Conservation (phyloP, 164 flowering plant species). For the Paratinospora sagittata region DNA sequence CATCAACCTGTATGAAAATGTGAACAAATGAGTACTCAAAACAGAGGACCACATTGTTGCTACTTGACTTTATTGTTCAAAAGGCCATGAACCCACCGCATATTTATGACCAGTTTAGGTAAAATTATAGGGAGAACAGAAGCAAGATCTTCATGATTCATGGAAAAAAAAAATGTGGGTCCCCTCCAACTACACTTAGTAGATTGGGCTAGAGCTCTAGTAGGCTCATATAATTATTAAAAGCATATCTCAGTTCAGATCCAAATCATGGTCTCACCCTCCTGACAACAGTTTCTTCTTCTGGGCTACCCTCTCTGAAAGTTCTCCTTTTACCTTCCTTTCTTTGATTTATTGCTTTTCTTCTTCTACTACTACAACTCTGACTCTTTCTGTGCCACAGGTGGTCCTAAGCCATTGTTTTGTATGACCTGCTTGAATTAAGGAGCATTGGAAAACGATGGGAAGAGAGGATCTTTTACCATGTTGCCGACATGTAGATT, state of each 20-base stretch:
- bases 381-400: not conserved
- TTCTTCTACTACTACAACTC: not conserved
- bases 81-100: not conserved
- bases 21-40: not conserved
- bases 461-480: slow-evolving; percentile 16
- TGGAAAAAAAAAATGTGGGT: not conserved
- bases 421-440: not conserved
- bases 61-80: slow-evolving; percentile 2
- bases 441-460: slow-evolving; percentile 7
- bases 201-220: slow-evolving; percentile 3
- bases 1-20: not conserved
- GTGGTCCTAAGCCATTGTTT: not conserved
- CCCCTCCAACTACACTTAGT: not conserved
- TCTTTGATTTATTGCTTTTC: not conserved
- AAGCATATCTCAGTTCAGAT: slow-evolving; percentile 15
- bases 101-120: not conserved
- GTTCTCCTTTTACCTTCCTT: not conserved
- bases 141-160: not conserved
- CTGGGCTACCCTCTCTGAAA: not conserved
- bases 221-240: not conserved
- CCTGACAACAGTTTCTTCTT: not conserved
- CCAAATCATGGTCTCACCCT: slow-evolving; percentile 4
- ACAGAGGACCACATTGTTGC: not conserved
- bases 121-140: not conserved
- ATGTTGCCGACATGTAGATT: slow-evolving; percentile 27